Conservation (phyloP, 2,329 filamentous ascomycete species). For the Epichloe brachyelytri region DNA sequence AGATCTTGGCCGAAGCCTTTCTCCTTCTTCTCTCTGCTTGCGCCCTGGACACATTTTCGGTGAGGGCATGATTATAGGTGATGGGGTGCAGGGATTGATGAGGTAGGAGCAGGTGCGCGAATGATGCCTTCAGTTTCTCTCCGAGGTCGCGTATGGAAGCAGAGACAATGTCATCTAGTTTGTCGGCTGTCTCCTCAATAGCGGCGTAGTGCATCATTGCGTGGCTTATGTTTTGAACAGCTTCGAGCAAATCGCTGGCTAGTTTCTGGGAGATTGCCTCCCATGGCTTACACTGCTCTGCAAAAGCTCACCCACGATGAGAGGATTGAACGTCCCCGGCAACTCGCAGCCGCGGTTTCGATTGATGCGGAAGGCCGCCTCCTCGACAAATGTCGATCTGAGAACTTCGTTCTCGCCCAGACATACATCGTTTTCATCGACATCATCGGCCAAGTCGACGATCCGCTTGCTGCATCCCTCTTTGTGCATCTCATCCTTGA, state of each 20-base stretch:
- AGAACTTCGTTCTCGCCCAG: background rate
- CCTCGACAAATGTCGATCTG: constrained; percentile 8
- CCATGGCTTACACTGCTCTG: constrained; percentile 46
- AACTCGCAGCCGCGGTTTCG: constrained; percentile 33
- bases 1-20: background rate
- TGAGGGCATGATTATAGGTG: constrained; percentile 39
- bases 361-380: constrained; percentile 11
- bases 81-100: constrained; percentile 31
- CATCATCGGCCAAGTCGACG: constrained; percentile 17
- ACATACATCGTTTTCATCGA: background rate
- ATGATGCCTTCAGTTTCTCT: constrained; percentile 24
- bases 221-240: constrained; percentile 3
- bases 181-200: constrained; percentile 7
- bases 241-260: constrained; percentile 4
- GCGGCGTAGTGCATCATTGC: constrained; percentile 8
- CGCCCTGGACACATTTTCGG: constrained; percentile 21
- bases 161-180: constrained; percentile 7
- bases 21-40: constrained; percentile 7
- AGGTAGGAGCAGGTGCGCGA: constrained; percentile 31
- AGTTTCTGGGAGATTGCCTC: constrained; percentile 23
- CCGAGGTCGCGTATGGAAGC: constrained; percentile 9
- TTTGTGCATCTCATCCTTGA: constrained; percentile 28
- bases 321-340: constrained; percentile 46
- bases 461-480: constrained; percentile 24
- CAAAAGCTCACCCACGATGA: constrained; percentile 44